Conservation (phyloP, 768 basidiomycete genomes). For the Mycena indigotica region DNA sequence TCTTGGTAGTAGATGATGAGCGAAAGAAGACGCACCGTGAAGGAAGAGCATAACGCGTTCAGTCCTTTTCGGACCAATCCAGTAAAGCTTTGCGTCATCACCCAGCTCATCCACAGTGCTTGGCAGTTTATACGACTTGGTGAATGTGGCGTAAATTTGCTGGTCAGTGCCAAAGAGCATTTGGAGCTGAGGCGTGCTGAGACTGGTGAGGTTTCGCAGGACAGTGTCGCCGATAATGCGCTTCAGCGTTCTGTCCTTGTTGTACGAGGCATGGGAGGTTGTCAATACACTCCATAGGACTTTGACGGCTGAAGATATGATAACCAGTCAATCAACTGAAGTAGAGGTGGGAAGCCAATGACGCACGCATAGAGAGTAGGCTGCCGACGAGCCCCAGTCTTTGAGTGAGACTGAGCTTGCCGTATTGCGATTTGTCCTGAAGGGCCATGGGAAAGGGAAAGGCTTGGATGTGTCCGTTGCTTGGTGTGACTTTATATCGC, state of each 20-base stretch:
- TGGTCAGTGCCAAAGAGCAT: constrained; percentile 24
- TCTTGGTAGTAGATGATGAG: no score
- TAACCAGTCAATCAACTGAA: neutral
- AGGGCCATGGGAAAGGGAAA: no score
- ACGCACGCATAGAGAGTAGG: constrained; percentile 12
- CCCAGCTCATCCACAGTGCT: constrained; percentile 30
- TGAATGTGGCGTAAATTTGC: constrained; percentile 22
- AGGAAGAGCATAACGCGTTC: constrained; percentile 37
- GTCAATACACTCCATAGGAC: constrained; percentile 3
- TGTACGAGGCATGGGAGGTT: constrained; percentile 3
- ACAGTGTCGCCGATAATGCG: constrained; percentile 5
- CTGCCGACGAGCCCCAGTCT: neutral
- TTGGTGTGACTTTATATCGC: no score
- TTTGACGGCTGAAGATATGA: neutral
- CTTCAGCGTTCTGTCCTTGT: constrained; percentile 4
- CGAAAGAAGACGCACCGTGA: constrained; percentile 27
- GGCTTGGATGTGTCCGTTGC: no score
- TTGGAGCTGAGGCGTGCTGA: constrained; percentile 27
- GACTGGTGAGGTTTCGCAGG: constrained; percentile 8
- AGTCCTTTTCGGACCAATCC: constrained; percentile 34
- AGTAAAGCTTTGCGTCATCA: constrained; percentile 30
- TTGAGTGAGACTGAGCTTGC: neutral
- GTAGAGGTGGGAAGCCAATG: neutral
- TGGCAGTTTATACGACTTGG: constrained; percentile 22
- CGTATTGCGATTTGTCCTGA: neutral